Conservation (phyloP, 164 flowering plant genomes). For the Dillenia suffruticosa region DNA sequence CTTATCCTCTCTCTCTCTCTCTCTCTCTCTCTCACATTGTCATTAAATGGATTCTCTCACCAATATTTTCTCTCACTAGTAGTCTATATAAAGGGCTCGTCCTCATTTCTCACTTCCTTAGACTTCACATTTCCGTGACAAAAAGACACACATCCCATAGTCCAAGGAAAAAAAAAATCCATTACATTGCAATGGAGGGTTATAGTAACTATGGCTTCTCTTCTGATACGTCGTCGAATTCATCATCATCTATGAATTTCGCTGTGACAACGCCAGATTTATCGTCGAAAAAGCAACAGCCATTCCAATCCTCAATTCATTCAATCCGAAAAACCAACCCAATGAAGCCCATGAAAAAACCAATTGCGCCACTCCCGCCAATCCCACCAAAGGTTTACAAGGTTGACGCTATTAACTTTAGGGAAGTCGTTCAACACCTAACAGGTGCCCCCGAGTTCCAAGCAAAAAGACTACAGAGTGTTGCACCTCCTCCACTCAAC, state of each 20-base stretch:
- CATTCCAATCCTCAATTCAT: constrained; percentile 15
- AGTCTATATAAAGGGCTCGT: no score
- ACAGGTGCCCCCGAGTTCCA: constrained; percentile 22
- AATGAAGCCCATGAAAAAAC: constrained; percentile 30
- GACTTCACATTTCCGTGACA: no score
- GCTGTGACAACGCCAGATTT: not conserved
- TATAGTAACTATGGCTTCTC: not conserved
- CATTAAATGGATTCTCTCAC: no score
- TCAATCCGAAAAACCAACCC: constrained; percentile 14
- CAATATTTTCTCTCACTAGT: no score
- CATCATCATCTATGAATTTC: not conserved
- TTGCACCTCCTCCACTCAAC: constrained; percentile 24
- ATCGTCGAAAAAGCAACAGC: not conserved
- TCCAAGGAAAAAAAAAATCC: no score
- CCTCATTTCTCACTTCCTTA: no score
- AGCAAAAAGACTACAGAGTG: constrained; percentile 17
- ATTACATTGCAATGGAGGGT: constrained; percentile 7
- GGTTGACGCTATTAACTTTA: constrained; percentile 26
- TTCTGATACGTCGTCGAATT: constrained; percentile 4
- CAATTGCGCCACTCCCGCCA: constrained; percentile 26
- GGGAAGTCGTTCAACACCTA: constrained; percentile 34
- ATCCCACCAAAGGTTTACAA: constrained; percentile 22
- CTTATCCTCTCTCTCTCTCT: no score
- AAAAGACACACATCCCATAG: no score
- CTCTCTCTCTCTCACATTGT: no score